Evolutionary conservation across 805 yeast genomes (phyloP).

Genomic region (Teunomyces atbi): DNA sequence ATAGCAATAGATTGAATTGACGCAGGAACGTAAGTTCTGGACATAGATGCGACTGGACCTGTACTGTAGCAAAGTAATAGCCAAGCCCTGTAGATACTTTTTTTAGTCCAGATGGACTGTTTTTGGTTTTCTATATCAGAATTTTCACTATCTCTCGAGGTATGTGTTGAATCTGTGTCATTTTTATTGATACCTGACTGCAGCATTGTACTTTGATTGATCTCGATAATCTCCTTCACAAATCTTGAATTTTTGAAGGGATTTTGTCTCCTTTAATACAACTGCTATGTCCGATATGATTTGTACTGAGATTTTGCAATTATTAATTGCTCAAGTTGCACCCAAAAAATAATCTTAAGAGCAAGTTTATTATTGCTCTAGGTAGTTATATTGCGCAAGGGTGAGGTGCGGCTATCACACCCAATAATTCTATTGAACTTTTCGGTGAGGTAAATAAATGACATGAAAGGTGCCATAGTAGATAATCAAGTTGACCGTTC

Average conservation of each 20-base stretch:
- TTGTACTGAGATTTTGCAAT: background rate
- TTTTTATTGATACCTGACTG: background rate
- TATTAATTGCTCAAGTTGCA: background rate
- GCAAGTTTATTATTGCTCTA: too few species aligned
- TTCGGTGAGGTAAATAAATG: too few species aligned
- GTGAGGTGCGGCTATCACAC: too few species aligned
- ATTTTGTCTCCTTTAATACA: too few species aligned
- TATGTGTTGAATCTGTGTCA: background rate
- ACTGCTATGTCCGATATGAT: too few species aligned
- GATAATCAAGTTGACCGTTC: too few species aligned
- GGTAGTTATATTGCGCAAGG: too few species aligned
- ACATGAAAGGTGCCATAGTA: too few species aligned
- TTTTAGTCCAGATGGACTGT: constrained; percentile 16
- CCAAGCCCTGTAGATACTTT: constrained; percentile 30
- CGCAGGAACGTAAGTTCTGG: constrained; percentile 41
- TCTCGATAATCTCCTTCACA: background rate
- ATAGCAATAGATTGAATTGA: constrained; percentile 36
- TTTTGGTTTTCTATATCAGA: constrained; percentile 6
- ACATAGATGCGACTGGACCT: constrained; percentile 44
- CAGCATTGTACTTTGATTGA: background rate
- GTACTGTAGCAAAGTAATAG: constrained; percentile 38
- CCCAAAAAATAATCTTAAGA: background rate
- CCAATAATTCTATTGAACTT: too few species aligned
- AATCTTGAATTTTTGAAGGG: too few species aligned
- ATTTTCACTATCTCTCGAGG: background rate